Evolutionary conservation across 2,329 filamentous ascomycete genomes (phyloP).

Genomic region (Fusarium albosuccineum): DNA sequence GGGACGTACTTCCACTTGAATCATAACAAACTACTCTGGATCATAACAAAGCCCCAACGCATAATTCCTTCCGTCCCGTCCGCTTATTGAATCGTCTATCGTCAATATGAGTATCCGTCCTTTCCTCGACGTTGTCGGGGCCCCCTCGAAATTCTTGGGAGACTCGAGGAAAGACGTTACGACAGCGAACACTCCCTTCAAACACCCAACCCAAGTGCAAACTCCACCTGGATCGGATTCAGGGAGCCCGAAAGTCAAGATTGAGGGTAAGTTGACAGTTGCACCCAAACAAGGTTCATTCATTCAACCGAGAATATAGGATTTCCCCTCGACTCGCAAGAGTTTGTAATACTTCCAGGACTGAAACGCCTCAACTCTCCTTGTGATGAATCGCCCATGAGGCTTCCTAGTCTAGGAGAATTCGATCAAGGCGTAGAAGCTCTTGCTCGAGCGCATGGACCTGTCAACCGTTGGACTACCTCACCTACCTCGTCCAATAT

Average conservation of each 20-base stretch:
- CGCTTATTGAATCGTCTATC: conserved; percentile 18
- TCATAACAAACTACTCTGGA: conserved; percentile 49
- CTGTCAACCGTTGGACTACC: conserved; percentile 44
- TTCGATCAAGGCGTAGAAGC: conserved; percentile 56
- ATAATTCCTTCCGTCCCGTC: conserved; percentile 23
- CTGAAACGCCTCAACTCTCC: conserved; percentile 34
- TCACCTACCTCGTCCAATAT: conserved; percentile 48
- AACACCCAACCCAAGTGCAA: conserved; percentile 33
- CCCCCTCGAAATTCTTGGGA: conserved; percentile 13
- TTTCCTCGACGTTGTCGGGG: conserved; percentile 36
- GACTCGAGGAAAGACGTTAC: conserved; percentile 7
- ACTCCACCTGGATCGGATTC: conserved; percentile 49
- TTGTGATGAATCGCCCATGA: conserved; percentile 36
- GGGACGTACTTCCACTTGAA: conserved; percentile 36
- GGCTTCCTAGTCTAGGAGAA: conserved; percentile 54
- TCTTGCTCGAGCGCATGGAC: conserved; percentile 50
- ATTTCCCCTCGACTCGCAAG: conserved; percentile 38
- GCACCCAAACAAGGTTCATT: background rate
- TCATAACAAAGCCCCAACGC: conserved; percentile 36
- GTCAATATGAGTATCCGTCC: conserved; percentile 40
- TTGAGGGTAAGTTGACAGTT: conserved; percentile 46
- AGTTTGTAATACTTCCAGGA: conserved; percentile 45
- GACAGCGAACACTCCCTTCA: conserved; percentile 10
- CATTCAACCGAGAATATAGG: conserved; percentile 30
- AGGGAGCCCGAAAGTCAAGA: conserved; percentile 52